Conservation (phyloP, 805 yeast species). For the Yarrowia phangngaensis region DNA sequence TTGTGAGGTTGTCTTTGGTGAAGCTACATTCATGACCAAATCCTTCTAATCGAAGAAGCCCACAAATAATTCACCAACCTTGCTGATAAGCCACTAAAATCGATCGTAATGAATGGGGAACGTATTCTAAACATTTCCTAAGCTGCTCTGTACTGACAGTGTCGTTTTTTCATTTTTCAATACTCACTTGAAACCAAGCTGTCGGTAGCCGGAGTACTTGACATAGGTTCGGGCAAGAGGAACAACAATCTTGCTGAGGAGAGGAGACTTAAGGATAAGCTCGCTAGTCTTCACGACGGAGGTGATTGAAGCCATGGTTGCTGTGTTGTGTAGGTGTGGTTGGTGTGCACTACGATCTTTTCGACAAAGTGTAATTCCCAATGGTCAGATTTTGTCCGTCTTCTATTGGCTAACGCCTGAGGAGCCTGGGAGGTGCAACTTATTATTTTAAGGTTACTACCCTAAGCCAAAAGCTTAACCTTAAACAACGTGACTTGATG, state of each 20-base stretch:
- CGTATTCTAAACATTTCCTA: too few relatives aligned
- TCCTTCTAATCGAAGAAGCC: too few relatives aligned
- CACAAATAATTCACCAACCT: too few relatives aligned
- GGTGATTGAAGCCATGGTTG: constrained; percentile 40
- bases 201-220: constrained; percentile 84
- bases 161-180: not conserved
- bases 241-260: constrained; percentile 65
- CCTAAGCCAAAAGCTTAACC: constrained; percentile 19
- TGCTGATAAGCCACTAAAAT: too few relatives aligned
- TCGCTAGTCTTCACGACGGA: constrained; percentile 50
- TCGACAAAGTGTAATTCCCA: constrained; percentile 26
- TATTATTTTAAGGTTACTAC: not conserved
- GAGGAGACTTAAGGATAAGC: constrained; percentile 74
- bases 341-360: constrained; percentile 25
- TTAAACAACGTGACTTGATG: too few relatives aligned
- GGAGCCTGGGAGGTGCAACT: constrained; percentile 22
- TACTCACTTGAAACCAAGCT: constrained; percentile 67
- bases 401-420: constrained; percentile 25
- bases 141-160: not conserved
- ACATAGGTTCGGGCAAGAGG: constrained; percentile 77
- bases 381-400: constrained; percentile 26
- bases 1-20: too few relatives aligned
- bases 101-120: too few relatives aligned
- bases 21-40: too few relatives aligned
- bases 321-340: constrained; percentile 26